Conservation (phyloP, 2,329 filamentous ascomycete species). For the Aspergillus sp. region DNA sequence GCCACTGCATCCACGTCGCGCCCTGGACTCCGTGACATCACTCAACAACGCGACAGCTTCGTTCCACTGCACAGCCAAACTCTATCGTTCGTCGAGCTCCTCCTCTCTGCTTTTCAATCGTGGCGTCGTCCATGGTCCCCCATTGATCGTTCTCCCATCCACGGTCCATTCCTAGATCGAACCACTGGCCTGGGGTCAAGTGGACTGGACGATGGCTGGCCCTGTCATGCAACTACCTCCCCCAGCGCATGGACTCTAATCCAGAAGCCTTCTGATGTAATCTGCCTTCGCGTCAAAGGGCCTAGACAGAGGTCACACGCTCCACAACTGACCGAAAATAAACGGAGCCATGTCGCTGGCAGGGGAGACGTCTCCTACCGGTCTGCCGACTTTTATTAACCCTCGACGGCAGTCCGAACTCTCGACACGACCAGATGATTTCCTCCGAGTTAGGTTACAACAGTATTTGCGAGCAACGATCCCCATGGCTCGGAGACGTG, state of each 20-base stretch:
- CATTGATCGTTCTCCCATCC: not conserved
- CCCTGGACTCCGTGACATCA: not conserved
- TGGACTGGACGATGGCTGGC: not conserved
- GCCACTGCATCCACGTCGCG: not conserved
- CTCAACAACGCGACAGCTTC: not conserved
- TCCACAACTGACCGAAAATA: not conserved
- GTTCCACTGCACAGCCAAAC: not conserved
- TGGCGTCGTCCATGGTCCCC: too few species aligned
- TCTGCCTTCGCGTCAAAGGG: not conserved
- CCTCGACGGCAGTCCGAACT: not conserved
- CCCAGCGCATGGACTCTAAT: not conserved
- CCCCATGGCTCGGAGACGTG: not conserved
- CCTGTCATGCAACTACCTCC: not conserved
- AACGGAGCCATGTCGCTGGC: not conserved
- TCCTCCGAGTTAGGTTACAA: not conserved
- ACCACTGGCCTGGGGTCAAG: not conserved
- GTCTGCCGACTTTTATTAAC: conserved; percentile 6
- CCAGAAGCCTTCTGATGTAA: not conserved
- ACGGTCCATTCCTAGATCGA: not conserved
- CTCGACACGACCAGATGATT: not conserved
- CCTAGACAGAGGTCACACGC: not conserved
- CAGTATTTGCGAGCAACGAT: not conserved
- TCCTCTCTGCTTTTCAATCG: not conserved
- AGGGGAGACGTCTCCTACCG: not conserved
- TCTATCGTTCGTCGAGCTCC: not conserved